Evolutionary conservation across 2,329 filamentous ascomycete genomes (phyloP), one percentile per base, ranked within the genome.

Genomic region (Diaporthe citri): DNA sequence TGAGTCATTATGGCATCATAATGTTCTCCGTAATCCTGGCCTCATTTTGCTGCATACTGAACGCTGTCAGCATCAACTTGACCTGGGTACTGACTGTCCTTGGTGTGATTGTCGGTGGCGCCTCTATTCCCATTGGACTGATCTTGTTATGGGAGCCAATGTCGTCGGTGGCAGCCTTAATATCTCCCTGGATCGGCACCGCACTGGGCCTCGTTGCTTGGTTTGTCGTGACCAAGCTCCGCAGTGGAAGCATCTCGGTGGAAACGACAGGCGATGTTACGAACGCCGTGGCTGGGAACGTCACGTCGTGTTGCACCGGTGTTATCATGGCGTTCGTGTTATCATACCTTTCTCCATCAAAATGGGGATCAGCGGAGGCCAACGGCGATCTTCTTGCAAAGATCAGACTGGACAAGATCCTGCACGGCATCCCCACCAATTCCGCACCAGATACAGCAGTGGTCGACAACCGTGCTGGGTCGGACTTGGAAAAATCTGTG

Each of bases 11-110:
- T 66, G 80, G 81, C 6, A 83, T 84, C 71, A 75, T 83, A 5
- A 74, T 81, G 13, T 84, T 82, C 70, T 81, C 80, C 2, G 75
- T 84, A 2, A 77, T 82, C 4, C 78, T 83, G 7, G 83, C 83
- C 5, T 78, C 75, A 8, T 82, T 83, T 72, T 82, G 80, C 71
- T 82, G 81, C 62, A 81, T 85, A 34, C 78, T 85, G n/a, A 83
- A 84, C 74, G 82, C 81, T 2, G 83, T 80, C 4, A 79, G 78
- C 13, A 79, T 85, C 28, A 81, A 83, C 70, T 77, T 86, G 5
- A 84, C 82, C 20, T 86, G 84, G 83, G 76, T 86, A 1, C 77
- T 86, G 9, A 84, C 82, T 8, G 81, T 84, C 22, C 78, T 85
- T 46, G 84, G 84, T 2, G 80, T 85, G 15, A 82, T 86, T 20